These are phyloP conservation scores for Cymodocea nodosa DNA, from an alignment of 116 monocot species.

Conservation along the genomic window DNA sequence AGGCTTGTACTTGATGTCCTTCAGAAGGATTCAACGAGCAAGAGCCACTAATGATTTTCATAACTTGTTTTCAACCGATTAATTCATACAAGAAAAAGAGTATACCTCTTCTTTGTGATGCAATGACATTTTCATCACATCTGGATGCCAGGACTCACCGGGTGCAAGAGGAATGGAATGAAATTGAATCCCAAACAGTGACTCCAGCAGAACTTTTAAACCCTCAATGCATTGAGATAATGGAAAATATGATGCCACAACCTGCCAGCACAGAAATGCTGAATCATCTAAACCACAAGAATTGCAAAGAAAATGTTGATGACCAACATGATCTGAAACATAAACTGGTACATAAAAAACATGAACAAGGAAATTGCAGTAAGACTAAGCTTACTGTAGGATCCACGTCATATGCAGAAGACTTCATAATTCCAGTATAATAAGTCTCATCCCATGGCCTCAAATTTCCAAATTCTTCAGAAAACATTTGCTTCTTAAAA, in stretches of 20 bases:
- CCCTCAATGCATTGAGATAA: constrained; percentile 70
- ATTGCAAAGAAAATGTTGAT: not conserved
- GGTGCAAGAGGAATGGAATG: constrained; percentile 37
- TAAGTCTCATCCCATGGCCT: constrained; percentile 92
- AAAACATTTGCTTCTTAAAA: constrained; percentile 51
- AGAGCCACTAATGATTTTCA: too few relatives aligned
- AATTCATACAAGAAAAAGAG: constrained; percentile 1
- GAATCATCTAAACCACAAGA: not conserved
- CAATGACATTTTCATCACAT: constrained; percentile 76
- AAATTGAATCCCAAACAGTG: constrained; percentile 84
- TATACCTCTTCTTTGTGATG: constrained; percentile 84
- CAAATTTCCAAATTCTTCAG: constrained; percentile 36
- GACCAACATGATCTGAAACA: not conserved
- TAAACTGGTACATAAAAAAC: not conserved
- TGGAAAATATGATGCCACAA: constrained; percentile 70
- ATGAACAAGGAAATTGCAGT: not conserved
- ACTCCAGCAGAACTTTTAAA: constrained; percentile 62
- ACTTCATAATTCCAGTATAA: constrained; percentile 69
- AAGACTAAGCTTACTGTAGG: constrained; percentile 35
- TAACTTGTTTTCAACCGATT: too few relatives aligned
- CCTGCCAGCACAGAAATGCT: constrained; percentile 24
- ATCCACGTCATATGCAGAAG: constrained; percentile 46
- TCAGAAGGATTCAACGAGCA: too few relatives aligned
- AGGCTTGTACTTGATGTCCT: too few relatives aligned
- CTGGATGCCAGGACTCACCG: constrained; percentile 89